A percentile compares a stretch with the other conserved stretches of the same genome.
These are phyloP conservation scores for Tylopilus felleus DNA, from an alignment of 768 basidiomycete species.

Conservation along the genomic window DNA sequence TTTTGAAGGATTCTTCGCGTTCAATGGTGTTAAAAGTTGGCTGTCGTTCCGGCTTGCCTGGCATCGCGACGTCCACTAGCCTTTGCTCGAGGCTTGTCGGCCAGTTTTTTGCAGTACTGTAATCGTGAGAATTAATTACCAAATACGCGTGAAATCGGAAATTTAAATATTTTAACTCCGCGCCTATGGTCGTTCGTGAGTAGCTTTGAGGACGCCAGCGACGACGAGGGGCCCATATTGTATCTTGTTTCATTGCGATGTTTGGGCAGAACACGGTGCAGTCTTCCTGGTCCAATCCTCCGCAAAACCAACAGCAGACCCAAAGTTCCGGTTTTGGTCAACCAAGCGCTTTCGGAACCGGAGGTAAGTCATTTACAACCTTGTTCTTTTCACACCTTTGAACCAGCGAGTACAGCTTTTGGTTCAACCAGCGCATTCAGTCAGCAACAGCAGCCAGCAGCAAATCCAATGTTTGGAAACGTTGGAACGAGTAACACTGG, in stretches of 20 bases:
- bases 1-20: constrained; percentile 73
- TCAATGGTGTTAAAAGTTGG: constrained; percentile 79
- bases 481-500: constrained; percentile 37
- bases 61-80: constrained; percentile 38
- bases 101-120: constrained; percentile 10
- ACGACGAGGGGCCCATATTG: constrained; percentile 24
- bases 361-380: constrained; percentile 37
- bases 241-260: constrained; percentile 42
- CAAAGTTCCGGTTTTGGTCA: constrained; percentile 66
- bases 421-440: constrained; percentile 56
- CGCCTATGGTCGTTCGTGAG: constrained; percentile 12
- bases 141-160: constrained; percentile 22
- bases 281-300: constrained; percentile 68
- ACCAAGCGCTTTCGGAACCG: constrained; percentile 59
- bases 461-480: constrained; percentile 82
- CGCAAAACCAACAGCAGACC: constrained; percentile 58
- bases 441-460: constrained; percentile 63
- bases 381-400: constrained; percentile 24
- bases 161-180: constrained; percentile 17
- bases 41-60: constrained; percentile 44
- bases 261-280: constrained; percentile 50
- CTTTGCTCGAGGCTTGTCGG: neutral
- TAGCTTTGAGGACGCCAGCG: constrained; percentile 16
- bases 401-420: constrained; percentile 43
- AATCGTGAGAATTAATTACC: constrained; percentile 25